These are phyloP conservation scores for Dryas drummondii DNA, from an alignment of 306 rosid species.

Conservation along the genomic window DNA sequence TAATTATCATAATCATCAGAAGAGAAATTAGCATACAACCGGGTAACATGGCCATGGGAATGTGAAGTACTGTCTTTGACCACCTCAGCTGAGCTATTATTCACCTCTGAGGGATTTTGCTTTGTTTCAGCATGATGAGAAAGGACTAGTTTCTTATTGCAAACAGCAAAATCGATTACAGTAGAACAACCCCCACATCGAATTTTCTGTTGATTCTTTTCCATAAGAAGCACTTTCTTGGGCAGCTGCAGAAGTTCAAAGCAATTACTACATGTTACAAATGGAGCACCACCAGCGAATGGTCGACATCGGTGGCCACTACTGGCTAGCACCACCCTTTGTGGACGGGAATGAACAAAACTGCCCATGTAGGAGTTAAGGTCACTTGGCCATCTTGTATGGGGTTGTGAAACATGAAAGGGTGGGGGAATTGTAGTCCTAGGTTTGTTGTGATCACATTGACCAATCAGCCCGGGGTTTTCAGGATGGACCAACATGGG, in stretches of 20 bases:
- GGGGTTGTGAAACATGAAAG: constrained; percentile 46
- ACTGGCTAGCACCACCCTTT: constrained; percentile 47
- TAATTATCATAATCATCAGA: constrained; percentile 83
- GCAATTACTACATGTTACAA: constrained; percentile 76
- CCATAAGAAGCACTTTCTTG: constrained; percentile 45
- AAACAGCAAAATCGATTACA: constrained; percentile 48
- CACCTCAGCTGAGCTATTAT: constrained; percentile 38
- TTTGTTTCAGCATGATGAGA: constrained; percentile 45
- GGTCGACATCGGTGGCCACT: constrained; percentile 59
- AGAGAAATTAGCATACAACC: constrained; percentile 59
- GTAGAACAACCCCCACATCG: constrained; percentile 83
- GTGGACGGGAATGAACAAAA: constrained; percentile 40
- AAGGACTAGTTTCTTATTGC: constrained; percentile 61
- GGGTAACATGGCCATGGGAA: constrained; percentile 42
- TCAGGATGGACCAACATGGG: constrained; percentile 55
- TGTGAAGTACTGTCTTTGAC: constrained; percentile 34
- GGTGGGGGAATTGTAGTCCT: constrained; percentile 47
- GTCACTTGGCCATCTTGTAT: constrained; percentile 62
- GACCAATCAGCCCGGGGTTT: constrained; percentile 45
- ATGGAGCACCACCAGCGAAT: constrained; percentile 88
- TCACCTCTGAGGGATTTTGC: constrained; percentile 30
- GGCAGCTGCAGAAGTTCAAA: constrained; percentile 85
- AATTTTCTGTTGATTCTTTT: constrained; percentile 59
- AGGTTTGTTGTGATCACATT: constrained; percentile 49
- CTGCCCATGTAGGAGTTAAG: constrained; percentile 53